phyloP scores from a whole-genome alignment of 2,329 filamentous ascomycete species.

The Sarocladium strictum region DNA sequence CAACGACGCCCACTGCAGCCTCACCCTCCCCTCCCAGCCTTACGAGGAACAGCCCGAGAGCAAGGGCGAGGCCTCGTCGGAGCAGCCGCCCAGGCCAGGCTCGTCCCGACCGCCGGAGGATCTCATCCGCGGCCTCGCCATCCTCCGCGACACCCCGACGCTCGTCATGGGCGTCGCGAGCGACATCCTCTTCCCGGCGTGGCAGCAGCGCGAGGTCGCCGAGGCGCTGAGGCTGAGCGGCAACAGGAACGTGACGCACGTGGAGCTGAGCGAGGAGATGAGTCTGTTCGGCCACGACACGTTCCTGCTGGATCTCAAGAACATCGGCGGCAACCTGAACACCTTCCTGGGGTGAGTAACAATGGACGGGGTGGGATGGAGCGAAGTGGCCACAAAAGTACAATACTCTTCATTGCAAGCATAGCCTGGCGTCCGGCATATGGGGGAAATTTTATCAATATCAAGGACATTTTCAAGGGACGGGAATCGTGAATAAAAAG shows the following conservation, averaged over 20 bases:
- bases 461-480: not conserved
- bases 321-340: constrained; percentile 79
- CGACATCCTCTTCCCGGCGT: constrained; percentile 94
- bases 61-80: constrained; percentile 27
- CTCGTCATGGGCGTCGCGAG: constrained; percentile 91
- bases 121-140: constrained; percentile 66
- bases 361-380: no score
- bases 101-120: constrained; percentile 65
- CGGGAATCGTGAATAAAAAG: no score
- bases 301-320: constrained; percentile 85
- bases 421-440: constrained; percentile 10
- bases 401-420: no score
- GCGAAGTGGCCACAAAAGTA: no score
- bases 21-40: constrained; percentile 75
- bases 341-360: constrained; percentile 70
- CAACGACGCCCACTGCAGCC: constrained; percentile 50
- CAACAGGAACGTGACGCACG: constrained; percentile 76
- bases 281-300: constrained; percentile 96
- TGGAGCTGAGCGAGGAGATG: constrained; percentile 89
- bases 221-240: constrained; percentile 72
- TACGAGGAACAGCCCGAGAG: constrained; percentile 74
- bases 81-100: constrained; percentile 14
- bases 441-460: not conserved
- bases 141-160: constrained; percentile 69
- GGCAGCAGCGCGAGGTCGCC: constrained; percentile 94